Evolutionary conservation across 441 rosid genomes (phyloP), one percentile per base, ranked within the genome.

Genomic region (Erysimum cheiri): DNA sequence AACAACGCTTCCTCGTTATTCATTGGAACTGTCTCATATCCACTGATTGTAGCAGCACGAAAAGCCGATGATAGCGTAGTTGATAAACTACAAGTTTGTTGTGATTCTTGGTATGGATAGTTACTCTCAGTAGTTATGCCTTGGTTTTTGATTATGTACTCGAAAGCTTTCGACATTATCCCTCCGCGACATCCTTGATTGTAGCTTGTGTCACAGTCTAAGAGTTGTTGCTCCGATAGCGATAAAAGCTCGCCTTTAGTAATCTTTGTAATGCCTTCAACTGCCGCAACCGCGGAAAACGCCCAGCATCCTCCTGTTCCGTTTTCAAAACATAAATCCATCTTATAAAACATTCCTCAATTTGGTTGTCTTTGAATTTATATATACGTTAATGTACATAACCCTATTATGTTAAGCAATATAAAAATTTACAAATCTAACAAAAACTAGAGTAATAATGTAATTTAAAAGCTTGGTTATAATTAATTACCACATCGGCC

Each of bases 221-320:
- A 49, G 6, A 81, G 80, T 61, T 81, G 74, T 59, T 81, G 87
- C 67, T 79, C 79, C 0, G 87, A 81, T 0, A 83, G 35, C 0
- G 79, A 68, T 15, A 74, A 12, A 14, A 76, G 64, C 49, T 67
- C 57, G 2, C 76, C 77, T 2, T 56, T 78, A n/a, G 33, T 60
- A 44, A 83, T 70, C 43, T 68, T 52, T 5, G 64, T 68, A 0
- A 80, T 43, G 9, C 84, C 77, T 66, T 73, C 77, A 6, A 73
- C 72, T 0, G 77, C 77, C 0, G 72, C 72, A 0, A 73, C 66
- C 0, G 77, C 68, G 0, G 76, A 65, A 56, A 72, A 64, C 4
- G 71, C 71, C 71, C 77, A 72, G 2, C 71, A 72, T 4, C 60
- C 66, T 44, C 70, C 76, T 72, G 8, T 11, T 55, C 3, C 39